phyloP scores from a whole-genome alignment of 805 yeast species.

The Yarrowia sp. region DNA sequence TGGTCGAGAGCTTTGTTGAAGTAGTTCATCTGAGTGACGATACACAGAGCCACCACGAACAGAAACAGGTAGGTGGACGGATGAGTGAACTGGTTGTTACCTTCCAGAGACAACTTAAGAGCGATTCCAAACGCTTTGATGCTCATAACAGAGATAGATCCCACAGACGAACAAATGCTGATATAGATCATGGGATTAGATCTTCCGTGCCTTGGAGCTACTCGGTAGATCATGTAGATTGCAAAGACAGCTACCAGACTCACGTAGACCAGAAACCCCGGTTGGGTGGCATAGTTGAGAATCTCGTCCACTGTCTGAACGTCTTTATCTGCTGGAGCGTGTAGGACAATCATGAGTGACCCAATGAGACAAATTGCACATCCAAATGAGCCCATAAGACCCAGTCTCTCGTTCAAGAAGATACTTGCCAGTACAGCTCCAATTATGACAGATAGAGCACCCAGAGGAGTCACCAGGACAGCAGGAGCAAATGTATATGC shows the following conservation, averaged over 20 bases:
- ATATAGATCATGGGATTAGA: slow-evolving; percentile 87
- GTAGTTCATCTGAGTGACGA: slow-evolving; percentile 89
- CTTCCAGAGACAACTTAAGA: slow-evolving; percentile 78
- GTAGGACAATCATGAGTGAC: slow-evolving; percentile 85
- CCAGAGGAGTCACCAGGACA: slow-evolving; percentile 87
- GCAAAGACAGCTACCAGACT: slow-evolving; percentile 71
- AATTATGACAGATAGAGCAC: slow-evolving; percentile 87
- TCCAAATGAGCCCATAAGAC: slow-evolving; percentile 87
- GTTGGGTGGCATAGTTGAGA: slow-evolving; percentile 75
- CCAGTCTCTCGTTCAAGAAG: slow-evolving; percentile 83
- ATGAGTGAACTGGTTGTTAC: slow-evolving; percentile 87
- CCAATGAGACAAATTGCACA: slow-evolving; percentile 91
- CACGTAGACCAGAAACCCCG: slow-evolving; percentile 72
- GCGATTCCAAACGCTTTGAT: slow-evolving; percentile 95
- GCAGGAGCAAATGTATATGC: slow-evolving; percentile 97
- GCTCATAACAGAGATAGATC: slow-evolving; percentile 88
- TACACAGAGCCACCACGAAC: slow-evolving; percentile 77
- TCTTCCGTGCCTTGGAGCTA: slow-evolving; percentile 81
- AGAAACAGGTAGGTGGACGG: slow-evolving; percentile 83
- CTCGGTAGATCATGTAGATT: slow-evolving; percentile 77
- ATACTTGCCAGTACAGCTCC: slow-evolving; percentile 91
- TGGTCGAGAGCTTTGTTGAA: slow-evolving; percentile 93
- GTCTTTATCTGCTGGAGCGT: slow-evolving; percentile 93
- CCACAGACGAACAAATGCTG: slow-evolving; percentile 88
- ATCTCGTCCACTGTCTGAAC: slow-evolving; percentile 88